Base-by-base conservation (phyloP, 495 filamentous ascomycete species). In the Evernia prunastri region DNA sequence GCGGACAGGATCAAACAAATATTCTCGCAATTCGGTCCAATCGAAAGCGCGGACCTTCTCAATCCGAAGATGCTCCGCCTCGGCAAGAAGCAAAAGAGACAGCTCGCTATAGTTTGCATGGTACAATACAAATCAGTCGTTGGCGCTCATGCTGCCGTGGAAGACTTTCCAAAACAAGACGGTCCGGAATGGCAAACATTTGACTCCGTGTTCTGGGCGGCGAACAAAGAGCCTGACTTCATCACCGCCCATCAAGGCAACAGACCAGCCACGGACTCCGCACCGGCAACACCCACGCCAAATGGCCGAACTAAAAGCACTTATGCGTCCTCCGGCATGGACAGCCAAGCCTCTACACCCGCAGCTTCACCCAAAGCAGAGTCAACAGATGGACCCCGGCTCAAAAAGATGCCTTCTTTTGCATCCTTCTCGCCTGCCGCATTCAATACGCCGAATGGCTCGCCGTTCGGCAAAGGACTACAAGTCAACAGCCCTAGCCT, bases 121-220 rank as follows among this genome's bases (percentile, higher is more conserved):
- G 70, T 87, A 9, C 78, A 86, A 27, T 88, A 79, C 69, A 72
- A 74, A 0, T 85, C 83, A 12, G 80, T 87, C 40, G 82, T 87
- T 39, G 78, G 81, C 63, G 84, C 85, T 6, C 82, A 87, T 69
- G 75, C 82, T 6, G 84, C 84, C 8, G 83, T 87, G 9, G 64
- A 80, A 63, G 84, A 86, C 58, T 76, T 78, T 56, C 73, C 76
- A 63, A 79, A 78, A 61, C 74, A 78, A 66, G 68, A 75, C 64
- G 66, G 71, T 57, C 63, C 72, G 56, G 75, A 81, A 47, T 82
- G 79, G 78, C 70, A 72, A 23, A 43, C 71, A 23, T 70, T 86
- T 43, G 81, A 84, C 25, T 82, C 79, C 18, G 83, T 86, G 3
- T 73, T 70, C 40, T 88, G 85, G 85, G 82, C 81, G 17, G 76